A percentile compares a stretch with the other conserved stretches of the same genome.
These are phyloP conservation scores for Talaromyces sp. DNA, from an alignment of 2,329 filamentous ascomycete species.

Conservation along the genomic window DNA sequence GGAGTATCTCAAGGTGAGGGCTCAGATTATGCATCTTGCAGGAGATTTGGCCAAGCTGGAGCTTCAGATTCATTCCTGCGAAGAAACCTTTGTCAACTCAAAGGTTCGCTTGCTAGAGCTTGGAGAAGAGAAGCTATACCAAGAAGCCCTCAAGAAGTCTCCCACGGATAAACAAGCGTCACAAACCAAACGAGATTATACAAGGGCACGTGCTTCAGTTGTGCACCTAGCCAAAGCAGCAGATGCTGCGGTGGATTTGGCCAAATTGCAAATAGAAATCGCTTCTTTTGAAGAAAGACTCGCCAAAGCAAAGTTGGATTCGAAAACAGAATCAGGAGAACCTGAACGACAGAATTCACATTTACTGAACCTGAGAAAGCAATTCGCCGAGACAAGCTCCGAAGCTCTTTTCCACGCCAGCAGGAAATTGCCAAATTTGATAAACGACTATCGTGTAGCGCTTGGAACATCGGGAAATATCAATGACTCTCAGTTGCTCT, in stretches of 20 bases:
- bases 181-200: background rate
- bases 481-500: slow-evolving; percentile 52
- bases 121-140: slow-evolving; percentile 21
- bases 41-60: background rate
- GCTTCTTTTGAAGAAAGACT: slow-evolving; percentile 25
- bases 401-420: slow-evolving; percentile 24
- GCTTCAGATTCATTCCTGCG: background rate
- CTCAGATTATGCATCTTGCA: slow-evolving; percentile 26
- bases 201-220: background rate
- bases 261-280: slow-evolving; percentile 19
- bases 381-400: slow-evolving; percentile 8
- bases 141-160: background rate
- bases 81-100: background rate
- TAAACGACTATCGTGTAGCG: slow-evolving; percentile 51
- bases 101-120: background rate
- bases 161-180: background rate
- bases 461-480: slow-evolving; percentile 26
- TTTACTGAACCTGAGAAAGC: slow-evolving; percentile 15
- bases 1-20: background rate
- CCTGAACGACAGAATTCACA: slow-evolving; percentile 23
- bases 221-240: slow-evolving; percentile 16
- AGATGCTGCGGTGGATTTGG: background rate
- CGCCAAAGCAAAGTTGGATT: slow-evolving; percentile 24
- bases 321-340: slow-evolving; percentile 16
- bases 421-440: slow-evolving; percentile 24